Percentiles rank a stretch among this genome's conserved stretches.
Evolutionary conservation across 2,329 filamentous ascomycete species (phyloP).

Genomic region (Atkinsonella texensis): DNA sequence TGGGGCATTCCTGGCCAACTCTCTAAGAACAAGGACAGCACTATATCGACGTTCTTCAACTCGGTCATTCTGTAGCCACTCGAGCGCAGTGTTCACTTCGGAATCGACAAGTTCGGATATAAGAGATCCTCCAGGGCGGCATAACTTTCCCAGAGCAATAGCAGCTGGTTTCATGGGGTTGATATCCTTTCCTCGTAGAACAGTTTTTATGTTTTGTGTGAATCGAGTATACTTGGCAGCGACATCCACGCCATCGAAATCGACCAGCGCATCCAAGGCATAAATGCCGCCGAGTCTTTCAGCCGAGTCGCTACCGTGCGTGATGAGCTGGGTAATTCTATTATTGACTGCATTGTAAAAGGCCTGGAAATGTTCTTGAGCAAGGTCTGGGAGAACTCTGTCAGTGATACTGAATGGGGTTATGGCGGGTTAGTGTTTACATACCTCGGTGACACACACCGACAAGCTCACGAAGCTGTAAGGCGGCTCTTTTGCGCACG

Average conservation of each 20-base stretch:
- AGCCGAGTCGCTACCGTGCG: slow-evolving; percentile 73
- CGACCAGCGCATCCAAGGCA: slow-evolving; percentile 83
- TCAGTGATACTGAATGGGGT: not conserved
- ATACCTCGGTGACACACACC: slow-evolving; percentile 43
- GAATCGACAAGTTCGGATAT: slow-evolving; percentile 94
- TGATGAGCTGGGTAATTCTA: slow-evolving; percentile 54
- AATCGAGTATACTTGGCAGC: slow-evolving; percentile 92
- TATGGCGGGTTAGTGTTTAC: not conserved
- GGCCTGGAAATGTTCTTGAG: slow-evolving; percentile 59
- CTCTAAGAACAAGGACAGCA: slow-evolving; percentile 79
- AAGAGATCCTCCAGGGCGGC: slow-evolving; percentile 81
- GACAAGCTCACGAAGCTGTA: slow-evolving; percentile 43
- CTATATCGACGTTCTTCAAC: slow-evolving; percentile 90
- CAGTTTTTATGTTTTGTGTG: slow-evolving; percentile 75
- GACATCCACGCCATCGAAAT: slow-evolving; percentile 91
- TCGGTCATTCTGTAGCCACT: slow-evolving; percentile 92
- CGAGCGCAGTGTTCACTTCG: slow-evolving; percentile 89
- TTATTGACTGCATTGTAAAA: slow-evolving; percentile 47
- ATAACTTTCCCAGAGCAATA: slow-evolving; percentile 77
- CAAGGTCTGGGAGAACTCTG: slow-evolving; percentile 46
- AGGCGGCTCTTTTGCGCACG: slow-evolving; percentile 38
- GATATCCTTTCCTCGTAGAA: slow-evolving; percentile 83
- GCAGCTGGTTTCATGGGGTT: slow-evolving; percentile 85
- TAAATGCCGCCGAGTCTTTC: slow-evolving; percentile 88
- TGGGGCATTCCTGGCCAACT: slow-evolving; percentile 83